Evolutionary conservation across 305 asterid genomes (phyloP), one percentile per base, ranked within the genome.

Genomic region (Withania somnifera): DNA sequence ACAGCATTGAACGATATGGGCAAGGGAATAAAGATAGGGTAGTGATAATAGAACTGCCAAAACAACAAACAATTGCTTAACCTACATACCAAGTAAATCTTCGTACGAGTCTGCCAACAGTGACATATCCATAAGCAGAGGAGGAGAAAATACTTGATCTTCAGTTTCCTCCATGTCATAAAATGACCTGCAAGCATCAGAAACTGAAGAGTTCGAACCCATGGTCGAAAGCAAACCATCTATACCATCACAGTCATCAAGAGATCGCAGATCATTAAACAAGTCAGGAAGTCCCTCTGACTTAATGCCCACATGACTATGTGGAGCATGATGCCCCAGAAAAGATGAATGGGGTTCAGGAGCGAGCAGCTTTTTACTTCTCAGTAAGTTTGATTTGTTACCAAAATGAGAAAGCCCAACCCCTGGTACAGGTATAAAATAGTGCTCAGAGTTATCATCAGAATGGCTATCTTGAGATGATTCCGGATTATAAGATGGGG

Each of bases 71-170:
- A 50, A 75, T 51, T 50, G 61, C 63, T 75, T 30, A 50, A 51
- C 63, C 34, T 78, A 53, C 92, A 47, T 90, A 95, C 98, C 98
- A 78, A 95, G 97, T 88, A 95, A 89, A 89, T 95, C 98, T 81
- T 93, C 98, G 1, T 95, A 95, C 54, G 93, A 87, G 87, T 93
- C 98, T 14, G 89, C 92, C 83, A 91, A 84, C 79, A 93, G 86
- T 77, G 96, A 88, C 17, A 93, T 75, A 84, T 94, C 98, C 95
- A 93, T 93, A 53, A 96, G 88, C 84, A 96, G 87, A 83, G 98
- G 98, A 82, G 98, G 99, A 68, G 99, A 94, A 84, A 94, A 94
- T 83, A 92, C 97, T 88, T 91, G 97, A 86, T 92, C 97, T 79
- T 87, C 94, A 86, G 85, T 86, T 79, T 92, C 96, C 68, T 84